Conservation (phyloP, 2,329 filamentous ascomycete genomes). For the Diaporthe sp. region DNA sequence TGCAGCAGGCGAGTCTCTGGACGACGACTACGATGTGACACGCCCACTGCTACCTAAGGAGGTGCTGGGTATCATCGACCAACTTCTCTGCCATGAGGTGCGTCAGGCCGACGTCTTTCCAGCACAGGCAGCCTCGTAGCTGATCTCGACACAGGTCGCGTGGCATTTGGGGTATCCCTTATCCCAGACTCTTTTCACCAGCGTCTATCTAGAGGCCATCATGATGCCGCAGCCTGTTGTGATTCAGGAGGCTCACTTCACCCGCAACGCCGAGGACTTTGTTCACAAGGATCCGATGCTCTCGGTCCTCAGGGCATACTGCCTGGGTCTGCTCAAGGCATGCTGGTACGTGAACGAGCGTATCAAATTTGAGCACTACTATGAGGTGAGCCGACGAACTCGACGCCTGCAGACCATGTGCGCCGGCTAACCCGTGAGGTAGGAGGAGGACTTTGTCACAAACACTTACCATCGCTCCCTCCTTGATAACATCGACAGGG, state of each 20-base stretch:
- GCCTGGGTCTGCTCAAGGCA: conserved; percentile 84
- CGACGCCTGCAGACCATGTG: neutral
- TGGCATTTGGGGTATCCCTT: conserved; percentile 98
- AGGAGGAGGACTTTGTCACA: conserved; percentile 97
- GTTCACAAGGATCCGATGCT: conserved; percentile 63
- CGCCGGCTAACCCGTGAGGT: neutral
- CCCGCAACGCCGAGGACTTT: conserved; percentile 50
- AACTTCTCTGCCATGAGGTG: conserved; percentile 90
- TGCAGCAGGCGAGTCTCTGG: conserved; percentile 81
- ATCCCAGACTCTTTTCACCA: conserved; percentile 94
- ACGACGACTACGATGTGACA: conserved; percentile 84
- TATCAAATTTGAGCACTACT: conserved; percentile 88
- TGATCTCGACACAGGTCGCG: conserved; percentile 74
- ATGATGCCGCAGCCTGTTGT: conserved; percentile 77
- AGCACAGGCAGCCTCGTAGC: neutral
- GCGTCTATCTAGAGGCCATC: conserved; percentile 88
- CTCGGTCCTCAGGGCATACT: conserved; percentile 85
- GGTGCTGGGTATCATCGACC: conserved; percentile 93
- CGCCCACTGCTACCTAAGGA: conserved; percentile 79
- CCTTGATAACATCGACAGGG: conserved; percentile 72
- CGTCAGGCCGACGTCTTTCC: conserved; percentile 39
- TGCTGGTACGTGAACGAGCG: conserved; percentile 84
- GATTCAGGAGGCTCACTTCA: conserved; percentile 76
- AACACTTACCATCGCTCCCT: conserved; percentile 89
- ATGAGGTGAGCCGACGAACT: conserved; percentile 73